phyloP scores from a whole-genome alignment of 1,284 basidiomycete species.

The Papiliotrema terrestris region DNA sequence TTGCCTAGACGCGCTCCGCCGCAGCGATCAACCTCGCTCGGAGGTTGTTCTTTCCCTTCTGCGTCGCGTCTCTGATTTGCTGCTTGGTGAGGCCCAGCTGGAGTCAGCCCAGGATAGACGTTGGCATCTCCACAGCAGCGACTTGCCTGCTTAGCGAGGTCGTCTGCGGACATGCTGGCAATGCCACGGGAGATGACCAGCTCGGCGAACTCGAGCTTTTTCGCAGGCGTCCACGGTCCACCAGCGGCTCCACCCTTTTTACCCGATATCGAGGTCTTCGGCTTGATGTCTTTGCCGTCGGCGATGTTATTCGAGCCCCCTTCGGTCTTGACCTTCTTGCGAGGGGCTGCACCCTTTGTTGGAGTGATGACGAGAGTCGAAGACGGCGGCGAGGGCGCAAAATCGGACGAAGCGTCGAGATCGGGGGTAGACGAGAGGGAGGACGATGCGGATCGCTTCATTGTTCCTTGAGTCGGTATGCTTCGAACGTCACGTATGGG shows the following conservation, averaged over 20 bases:
- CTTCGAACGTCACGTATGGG: no score
- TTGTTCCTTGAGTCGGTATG: background rate
- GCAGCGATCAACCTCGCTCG: background rate
- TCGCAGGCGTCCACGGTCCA: conserved; percentile 1
- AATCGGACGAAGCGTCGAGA: background rate
- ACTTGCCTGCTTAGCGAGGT: background rate
- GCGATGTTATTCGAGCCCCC: background rate
- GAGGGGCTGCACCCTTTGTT: background rate
- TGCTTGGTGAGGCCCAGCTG: conserved; percentile 2
- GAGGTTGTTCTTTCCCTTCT: conserved; percentile 3
- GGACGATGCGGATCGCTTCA: background rate
- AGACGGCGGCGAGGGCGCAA: background rate
- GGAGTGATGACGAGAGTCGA: background rate
- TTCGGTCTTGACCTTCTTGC: background rate
- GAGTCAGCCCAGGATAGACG: background rate
- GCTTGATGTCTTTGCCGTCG: background rate
- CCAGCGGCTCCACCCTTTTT: background rate
- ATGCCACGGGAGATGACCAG: background rate
- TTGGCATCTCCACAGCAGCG: no score
- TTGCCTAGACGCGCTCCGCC: no score
- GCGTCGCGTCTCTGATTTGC: conserved; percentile 1
- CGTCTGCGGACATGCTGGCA: background rate
- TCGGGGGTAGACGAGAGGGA: background rate
- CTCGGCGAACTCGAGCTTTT: background rate
- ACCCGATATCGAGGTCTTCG: background rate